Evolutionary conservation across 306 rosid genomes (phyloP), one percentile per base, ranked within the genome.

Genomic region (Vicia villosa): DNA sequence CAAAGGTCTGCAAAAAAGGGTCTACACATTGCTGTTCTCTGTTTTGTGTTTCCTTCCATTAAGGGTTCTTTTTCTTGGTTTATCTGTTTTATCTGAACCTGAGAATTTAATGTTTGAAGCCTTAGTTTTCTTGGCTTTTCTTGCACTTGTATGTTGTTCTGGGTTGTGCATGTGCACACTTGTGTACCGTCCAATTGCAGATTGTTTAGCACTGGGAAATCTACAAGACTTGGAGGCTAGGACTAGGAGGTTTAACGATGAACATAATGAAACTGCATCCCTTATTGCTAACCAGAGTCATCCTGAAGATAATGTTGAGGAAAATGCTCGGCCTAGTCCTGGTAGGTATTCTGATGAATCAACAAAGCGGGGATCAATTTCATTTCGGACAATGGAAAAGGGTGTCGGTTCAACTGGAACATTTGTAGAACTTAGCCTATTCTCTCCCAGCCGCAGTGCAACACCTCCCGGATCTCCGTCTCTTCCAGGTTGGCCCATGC

Each of bases 1-100:
- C 73, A 90, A 83, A 91, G 93, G 91, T 72, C 75, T 94, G 90
- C 98, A 94, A 85, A 94, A 84, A 83, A 88, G 98, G 86, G 95
- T 94, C 46, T 94, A 90, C 81, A 81, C 88, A 73, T 79, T 94
- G 76, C 86, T 94, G 67, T 70, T 94, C 72, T 84, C 96, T 12
- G 98, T 94, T 84, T 85, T 92, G 20, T 77, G 95, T 80, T 86
- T 90, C 82, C 92, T 94, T 80, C 98, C 97, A 10, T 84, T 94
- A 52, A 83, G 98, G 87, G 97, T 94, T 81, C 30, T 89, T 71
- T 88, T 94, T 60, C 98, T 94, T 79, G 96, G 98, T 80, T 85
- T 94, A 86, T 88, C 97, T 72, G 96, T 85, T 78, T 82, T 82
- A 43, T 80, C 85, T 69, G 74, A 66, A 78, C 98, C 98, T 68